Conservation (phyloP, 2,329 filamentous ascomycete genomes). For the Apiospora hydei region DNA sequence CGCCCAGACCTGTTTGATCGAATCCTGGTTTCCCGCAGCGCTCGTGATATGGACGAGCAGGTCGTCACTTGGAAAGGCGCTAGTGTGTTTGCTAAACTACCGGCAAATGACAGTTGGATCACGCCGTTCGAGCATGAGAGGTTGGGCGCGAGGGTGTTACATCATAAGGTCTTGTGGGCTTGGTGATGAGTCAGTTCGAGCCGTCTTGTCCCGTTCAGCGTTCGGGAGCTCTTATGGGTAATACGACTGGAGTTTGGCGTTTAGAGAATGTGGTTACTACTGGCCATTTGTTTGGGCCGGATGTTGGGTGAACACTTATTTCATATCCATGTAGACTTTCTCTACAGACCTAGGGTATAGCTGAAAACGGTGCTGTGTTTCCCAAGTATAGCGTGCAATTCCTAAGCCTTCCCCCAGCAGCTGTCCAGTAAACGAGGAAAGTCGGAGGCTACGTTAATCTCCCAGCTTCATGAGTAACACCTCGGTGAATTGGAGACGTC, state of each 20-base stretch:
- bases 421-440: background rate
- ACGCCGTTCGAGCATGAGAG: conserved; percentile 87
- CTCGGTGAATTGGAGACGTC: background rate
- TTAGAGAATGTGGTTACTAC: conserved; percentile 9
- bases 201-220: background rate
- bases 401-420: background rate
- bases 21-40: conserved; percentile 72
- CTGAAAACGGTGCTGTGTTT: conserved; percentile 2
- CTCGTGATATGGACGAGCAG: conserved; percentile 93
- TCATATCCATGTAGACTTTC: conserved; percentile 8
- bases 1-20: conserved; percentile 66
- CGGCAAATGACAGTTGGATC: conserved; percentile 96
- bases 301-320: conserved; percentile 11
- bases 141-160: conserved; percentile 80
- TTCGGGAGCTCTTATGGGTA: conserved; percentile 9
- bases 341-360: background rate
- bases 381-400: conserved; percentile 2
- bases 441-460: background rate
- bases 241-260: conserved; percentile 19
- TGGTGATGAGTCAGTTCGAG: conserved; percentile 50
- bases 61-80: conserved; percentile 99
- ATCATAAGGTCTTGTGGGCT: conserved; percentile 78
- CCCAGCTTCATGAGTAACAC: background rate
- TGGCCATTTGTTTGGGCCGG: conserved; percentile 12
- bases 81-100: conserved; percentile 91